Percentiles rank a stretch among this genome's conserved stretches.
Conservation (phyloP, 345 rosid genomes). For the Heritiera littoralis region DNA sequence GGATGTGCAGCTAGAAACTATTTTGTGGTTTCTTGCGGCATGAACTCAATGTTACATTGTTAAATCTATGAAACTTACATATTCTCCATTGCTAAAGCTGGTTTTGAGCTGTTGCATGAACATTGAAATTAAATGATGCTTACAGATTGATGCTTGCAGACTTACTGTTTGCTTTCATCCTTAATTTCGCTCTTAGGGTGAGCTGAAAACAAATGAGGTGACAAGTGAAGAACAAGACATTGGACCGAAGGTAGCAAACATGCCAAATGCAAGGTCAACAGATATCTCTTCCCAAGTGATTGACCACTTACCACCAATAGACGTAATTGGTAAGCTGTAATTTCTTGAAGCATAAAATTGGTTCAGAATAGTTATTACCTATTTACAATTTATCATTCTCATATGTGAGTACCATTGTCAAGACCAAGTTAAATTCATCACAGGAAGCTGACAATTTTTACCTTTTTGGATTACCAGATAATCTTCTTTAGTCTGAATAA, state of each 20-base stretch:
- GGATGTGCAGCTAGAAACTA: background rate
- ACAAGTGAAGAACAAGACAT: constrained; percentile 57
- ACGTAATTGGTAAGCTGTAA: constrained; percentile 59
- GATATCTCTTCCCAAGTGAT: constrained; percentile 43
- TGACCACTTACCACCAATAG: constrained; percentile 56
- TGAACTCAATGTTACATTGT: background rate
- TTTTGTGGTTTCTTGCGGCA: background rate
- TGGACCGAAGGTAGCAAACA: constrained; percentile 40
- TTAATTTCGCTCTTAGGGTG: constrained; percentile 51
- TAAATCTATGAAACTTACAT: background rate
- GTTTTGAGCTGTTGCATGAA: background rate
- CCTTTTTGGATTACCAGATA: background rate
- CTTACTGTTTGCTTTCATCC: constrained; percentile 12
- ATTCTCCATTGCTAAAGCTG: background rate
- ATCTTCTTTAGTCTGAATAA: background rate
- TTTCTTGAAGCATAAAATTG: constrained; percentile 9
- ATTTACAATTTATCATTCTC: background rate
- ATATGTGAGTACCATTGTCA: background rate
- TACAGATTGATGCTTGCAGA: constrained; percentile 8
- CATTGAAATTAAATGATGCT: background rate
- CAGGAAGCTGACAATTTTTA: background rate
- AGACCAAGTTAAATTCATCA: background rate
- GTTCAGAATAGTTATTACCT: background rate
- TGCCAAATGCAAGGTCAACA: constrained; percentile 35
- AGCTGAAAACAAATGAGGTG: constrained; percentile 34